Percentiles rank a stretch among this genome's conserved stretches.
phyloP scores from a whole-genome alignment of 2,329 filamentous ascomycete genomes.

The Drechslerella coelobrocha region DNA sequence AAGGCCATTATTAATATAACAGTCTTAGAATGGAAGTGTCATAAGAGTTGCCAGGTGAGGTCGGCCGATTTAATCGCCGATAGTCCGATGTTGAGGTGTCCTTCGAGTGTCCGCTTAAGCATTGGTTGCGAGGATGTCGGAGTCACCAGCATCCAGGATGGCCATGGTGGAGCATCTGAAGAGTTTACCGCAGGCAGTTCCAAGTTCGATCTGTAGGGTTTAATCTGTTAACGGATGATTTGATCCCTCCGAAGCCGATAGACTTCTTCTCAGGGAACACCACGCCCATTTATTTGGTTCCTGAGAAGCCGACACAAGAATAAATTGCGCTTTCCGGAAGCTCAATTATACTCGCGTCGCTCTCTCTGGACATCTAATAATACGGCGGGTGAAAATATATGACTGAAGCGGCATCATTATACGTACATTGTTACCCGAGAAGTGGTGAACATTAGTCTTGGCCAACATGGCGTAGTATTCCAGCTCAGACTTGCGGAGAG shows the following conservation, averaged over 20 bases:
- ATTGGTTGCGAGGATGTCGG: slow-evolving; percentile 87
- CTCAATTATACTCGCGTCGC: slow-evolving; percentile 55
- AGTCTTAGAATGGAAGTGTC: slow-evolving; percentile 21
- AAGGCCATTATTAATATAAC: slow-evolving; percentile 26
- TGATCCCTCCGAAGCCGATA: slow-evolving; percentile 85
- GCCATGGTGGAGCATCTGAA: slow-evolving; percentile 98
- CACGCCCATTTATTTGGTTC: slow-evolving; percentile 47
- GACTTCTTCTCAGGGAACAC: slow-evolving; percentile 83
- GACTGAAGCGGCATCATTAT: background rate
- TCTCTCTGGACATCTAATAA: slow-evolving; percentile 42
- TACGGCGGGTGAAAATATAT: slow-evolving; percentile 44
- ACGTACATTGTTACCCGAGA: slow-evolving; percentile 98
- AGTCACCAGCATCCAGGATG: slow-evolving; percentile 96
- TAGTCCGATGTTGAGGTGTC: slow-evolving; percentile 21
- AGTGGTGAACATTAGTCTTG: slow-evolving; percentile 97
- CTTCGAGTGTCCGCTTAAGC: slow-evolving; percentile 61
- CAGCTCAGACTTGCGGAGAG: slow-evolving; percentile 95
- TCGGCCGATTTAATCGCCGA: slow-evolving; percentile 44
- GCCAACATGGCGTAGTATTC: slow-evolving; percentile 93
- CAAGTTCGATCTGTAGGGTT: slow-evolving; percentile 83
- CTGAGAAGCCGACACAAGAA: background rate
- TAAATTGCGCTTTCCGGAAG: slow-evolving; percentile 50
- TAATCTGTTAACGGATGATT: slow-evolving; percentile 65
- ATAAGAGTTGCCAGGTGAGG: slow-evolving; percentile 10
- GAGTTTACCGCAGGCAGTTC: slow-evolving; percentile 97